These are phyloP conservation scores for Thymus quinquecostatus DNA, from an alignment of 257 asterid species.

Conservation along the genomic window DNA sequence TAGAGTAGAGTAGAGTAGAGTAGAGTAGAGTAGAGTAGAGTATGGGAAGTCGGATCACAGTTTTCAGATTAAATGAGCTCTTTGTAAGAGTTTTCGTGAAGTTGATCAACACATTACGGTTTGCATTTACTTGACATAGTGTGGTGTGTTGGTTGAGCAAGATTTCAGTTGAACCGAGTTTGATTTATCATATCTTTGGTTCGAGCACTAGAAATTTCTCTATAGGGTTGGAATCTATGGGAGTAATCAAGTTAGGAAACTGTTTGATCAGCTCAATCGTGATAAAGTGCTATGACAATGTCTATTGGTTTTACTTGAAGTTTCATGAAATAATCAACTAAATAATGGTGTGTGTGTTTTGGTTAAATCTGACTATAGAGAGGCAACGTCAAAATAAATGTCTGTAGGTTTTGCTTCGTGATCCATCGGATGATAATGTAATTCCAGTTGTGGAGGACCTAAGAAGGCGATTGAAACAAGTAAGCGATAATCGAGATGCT, in stretches of 20 bases:
- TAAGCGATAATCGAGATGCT: constrained; percentile 52
- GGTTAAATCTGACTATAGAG: neutral
- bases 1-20: neutral
- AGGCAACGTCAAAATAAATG: constrained; percentile 10
- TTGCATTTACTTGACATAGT: neutral
- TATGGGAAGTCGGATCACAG: neutral
- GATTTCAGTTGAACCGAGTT: constrained; percentile 1
- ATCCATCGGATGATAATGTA: constrained; percentile 74
- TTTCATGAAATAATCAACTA: constrained; percentile 1
- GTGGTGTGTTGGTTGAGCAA: neutral
- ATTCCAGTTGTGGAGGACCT: constrained; percentile 86
- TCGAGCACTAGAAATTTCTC: neutral
- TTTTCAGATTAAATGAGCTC: neutral
- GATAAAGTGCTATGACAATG: neutral
- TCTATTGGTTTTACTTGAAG: neutral
- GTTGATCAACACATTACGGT: neutral
- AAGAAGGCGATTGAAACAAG: constrained; percentile 66
- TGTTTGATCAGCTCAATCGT: neutral
- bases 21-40: neutral
- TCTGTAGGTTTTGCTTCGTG: constrained; percentile 78
- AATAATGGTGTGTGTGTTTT: neutral
- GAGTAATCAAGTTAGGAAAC: no score
- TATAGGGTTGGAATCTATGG: neutral
- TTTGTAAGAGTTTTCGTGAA: constrained; percentile 4
- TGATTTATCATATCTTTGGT: neutral